Evolutionary conservation across 2,329 filamentous ascomycete genomes (phyloP).

Genomic region (Coniochaeta sp.): DNA sequence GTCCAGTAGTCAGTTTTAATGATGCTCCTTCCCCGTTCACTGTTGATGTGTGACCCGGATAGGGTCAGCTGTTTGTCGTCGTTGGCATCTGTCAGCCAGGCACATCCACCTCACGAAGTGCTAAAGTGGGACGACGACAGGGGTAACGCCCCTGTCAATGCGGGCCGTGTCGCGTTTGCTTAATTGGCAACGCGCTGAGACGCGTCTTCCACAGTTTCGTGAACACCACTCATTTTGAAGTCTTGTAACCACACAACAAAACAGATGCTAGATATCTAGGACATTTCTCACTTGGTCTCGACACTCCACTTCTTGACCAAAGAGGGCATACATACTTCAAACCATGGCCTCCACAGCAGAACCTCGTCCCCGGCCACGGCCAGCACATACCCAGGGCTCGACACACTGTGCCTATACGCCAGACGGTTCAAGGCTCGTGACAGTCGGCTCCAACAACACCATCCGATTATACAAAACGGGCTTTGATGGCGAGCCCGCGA

Average conservation of each 20-base stretch:
- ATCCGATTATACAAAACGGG: conserved; percentile 89
- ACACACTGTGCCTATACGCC: conserved; percentile 88
- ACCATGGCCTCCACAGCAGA: conserved; percentile 33
- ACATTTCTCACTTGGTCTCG: not conserved
- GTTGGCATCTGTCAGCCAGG: too few species aligned
- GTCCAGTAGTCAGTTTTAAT: too few species aligned
- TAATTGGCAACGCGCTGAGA: conserved; percentile 32
- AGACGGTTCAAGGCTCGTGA: conserved; percentile 78
- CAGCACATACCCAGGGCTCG: conserved; percentile 75
- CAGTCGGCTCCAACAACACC: conserved; percentile 87
- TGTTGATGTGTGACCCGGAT: not conserved
- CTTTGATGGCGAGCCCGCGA: conserved; percentile 85
- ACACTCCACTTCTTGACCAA: not conserved
- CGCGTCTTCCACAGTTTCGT: conserved; percentile 26
- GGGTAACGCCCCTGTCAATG: not conserved
- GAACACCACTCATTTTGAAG: not conserved
- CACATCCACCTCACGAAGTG: not conserved
- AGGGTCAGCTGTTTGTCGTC: not conserved
- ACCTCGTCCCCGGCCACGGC: conserved; percentile 52
- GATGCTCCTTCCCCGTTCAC: not conserved
- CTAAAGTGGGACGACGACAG: not conserved
- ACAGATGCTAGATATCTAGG: not conserved
- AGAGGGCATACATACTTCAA: not conserved
- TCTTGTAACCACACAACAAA: conserved; percentile 8
- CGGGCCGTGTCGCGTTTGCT: conserved; percentile 10